phyloP scores from a whole-genome alignment of 495 filamentous ascomycete species.

The Letharia columbiana region DNA sequence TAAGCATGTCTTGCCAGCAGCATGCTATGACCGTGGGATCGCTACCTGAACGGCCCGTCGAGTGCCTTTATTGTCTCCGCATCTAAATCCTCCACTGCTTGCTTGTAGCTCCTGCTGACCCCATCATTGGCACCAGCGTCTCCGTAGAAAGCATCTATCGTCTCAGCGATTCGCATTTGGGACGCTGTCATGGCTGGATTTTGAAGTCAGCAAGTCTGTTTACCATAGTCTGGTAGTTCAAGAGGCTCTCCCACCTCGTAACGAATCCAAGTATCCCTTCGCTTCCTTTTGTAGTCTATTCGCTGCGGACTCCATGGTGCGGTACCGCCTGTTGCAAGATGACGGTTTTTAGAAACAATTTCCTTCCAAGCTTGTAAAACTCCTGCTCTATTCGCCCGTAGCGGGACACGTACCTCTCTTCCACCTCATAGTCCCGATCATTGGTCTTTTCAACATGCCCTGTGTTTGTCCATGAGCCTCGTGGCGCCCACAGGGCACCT shows the following conservation, averaged over 20 bases:
- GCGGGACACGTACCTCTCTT: slow-evolving; percentile 59
- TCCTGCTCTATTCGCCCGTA: not conserved
- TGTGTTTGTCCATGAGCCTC: slow-evolving; percentile 29
- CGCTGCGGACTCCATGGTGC: slow-evolving; percentile 91
- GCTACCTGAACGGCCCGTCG: slow-evolving; percentile 88
- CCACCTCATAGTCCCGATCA: slow-evolving; percentile 97
- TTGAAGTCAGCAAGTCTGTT: slow-evolving; percentile 10
- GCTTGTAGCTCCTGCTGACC: slow-evolving; percentile 92
- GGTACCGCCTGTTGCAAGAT: slow-evolving; percentile 58
- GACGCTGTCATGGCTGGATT: slow-evolving; percentile 89
- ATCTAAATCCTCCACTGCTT: slow-evolving; percentile 94
- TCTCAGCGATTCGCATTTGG: slow-evolving; percentile 98
- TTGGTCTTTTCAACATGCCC: slow-evolving; percentile 97
- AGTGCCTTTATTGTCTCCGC: slow-evolving; percentile 97
- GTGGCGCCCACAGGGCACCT: not conserved
- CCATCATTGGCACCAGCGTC: slow-evolving; percentile 91
- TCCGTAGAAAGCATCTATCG: slow-evolving; percentile 98
- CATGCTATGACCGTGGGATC: not conserved
- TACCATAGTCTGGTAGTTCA: not conserved
- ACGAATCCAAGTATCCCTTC: slow-evolving; percentile 90
- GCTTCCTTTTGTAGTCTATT: slow-evolving; percentile 91
- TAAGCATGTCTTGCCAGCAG: not conserved
- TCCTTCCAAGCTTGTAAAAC: slow-evolving; percentile 1
- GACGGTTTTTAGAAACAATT: slow-evolving; percentile 20
- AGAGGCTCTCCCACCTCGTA: slow-evolving; percentile 56